Percentiles rank a stretch among this genome's conserved stretches.
These are phyloP conservation scores for Solanum clarkiae DNA, from an alignment of 257 asterid genomes.

Conservation along the genomic window DNA sequence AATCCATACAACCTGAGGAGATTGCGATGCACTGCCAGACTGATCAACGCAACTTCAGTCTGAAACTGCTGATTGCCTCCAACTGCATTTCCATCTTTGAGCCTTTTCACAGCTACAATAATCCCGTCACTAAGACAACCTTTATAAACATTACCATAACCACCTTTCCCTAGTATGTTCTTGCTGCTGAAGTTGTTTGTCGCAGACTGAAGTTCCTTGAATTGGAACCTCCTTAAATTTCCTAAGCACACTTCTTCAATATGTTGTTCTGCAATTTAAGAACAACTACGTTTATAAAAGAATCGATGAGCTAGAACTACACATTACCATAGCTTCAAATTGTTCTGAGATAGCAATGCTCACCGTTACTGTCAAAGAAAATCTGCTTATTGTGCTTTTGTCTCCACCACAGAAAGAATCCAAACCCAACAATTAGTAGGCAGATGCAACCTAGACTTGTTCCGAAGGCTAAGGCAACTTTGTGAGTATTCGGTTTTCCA, in stretches of 20 bases:
- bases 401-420: conserved; percentile 79
- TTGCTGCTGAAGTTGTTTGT: conserved; percentile 86
- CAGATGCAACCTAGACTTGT: conserved; percentile 72
- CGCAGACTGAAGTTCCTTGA: conserved; percentile 68
- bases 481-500: conserved; percentile 28
- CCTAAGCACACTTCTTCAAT: conserved; percentile 65
- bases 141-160: conserved; percentile 83
- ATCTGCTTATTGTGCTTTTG: conserved; percentile 64
- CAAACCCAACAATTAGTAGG: conserved; percentile 59
- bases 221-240: conserved; percentile 61
- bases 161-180: conserved; percentile 87
- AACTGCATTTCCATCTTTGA: conserved; percentile 56
- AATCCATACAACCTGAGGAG: conserved; percentile 82
- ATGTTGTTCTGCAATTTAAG: conserved; percentile 39
- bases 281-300: neutral
- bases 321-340: neutral
- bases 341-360: neutral
- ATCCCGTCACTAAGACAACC: conserved; percentile 71
- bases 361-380: conserved; percentile 56
- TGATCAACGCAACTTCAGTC: conserved; percentile 88
- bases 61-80: conserved; percentile 90
- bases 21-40: conserved; percentile 85
- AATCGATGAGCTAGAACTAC: neutral
- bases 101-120: conserved; percentile 82
- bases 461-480: conserved; percentile 66